Percentiles rank a stretch among this genome's conserved stretches.
These are phyloP conservation scores for Diaporthe caulivora DNA, from an alignment of 2,329 filamentous ascomycete species.

Conservation along the genomic window DNA sequence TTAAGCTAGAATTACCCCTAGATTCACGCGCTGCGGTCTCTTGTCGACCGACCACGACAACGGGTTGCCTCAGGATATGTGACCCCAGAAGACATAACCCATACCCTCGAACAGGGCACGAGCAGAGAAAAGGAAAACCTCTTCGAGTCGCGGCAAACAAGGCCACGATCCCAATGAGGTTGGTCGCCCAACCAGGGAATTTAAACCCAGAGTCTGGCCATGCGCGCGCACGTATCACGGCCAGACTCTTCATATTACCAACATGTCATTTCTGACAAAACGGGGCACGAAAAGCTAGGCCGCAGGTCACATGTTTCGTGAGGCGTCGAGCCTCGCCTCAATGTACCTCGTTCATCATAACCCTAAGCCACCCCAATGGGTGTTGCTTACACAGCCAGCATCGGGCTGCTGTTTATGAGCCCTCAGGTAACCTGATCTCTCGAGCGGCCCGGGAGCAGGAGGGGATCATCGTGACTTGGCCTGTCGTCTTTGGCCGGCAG, in stretches of 20 bases:
- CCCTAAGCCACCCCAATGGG: neutral
- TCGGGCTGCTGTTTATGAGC: neutral
- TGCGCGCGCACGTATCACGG: neutral
- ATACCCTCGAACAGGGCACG: no score
- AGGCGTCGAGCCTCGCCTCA: neutral
- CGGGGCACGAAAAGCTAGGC: conserved; percentile 20
- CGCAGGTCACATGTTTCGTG: conserved; percentile 13
- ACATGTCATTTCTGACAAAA: conserved; percentile 29
- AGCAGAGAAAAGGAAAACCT: conserved; percentile 1
- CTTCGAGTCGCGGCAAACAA: conserved; percentile 36
- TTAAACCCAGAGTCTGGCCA: conserved; percentile 33
- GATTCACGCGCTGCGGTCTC: neutral
- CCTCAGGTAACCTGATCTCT: neutral
- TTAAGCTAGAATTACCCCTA: neutral
- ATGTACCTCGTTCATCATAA: conserved; percentile 16
- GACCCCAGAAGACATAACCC: neutral
- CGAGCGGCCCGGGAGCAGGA: neutral
- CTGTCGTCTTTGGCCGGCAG: neutral
- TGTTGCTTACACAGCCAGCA: neutral
- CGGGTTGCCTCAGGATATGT: no score
- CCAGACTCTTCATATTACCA: conserved; percentile 14
- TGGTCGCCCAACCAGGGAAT: conserved; percentile 38
- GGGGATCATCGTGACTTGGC: neutral
- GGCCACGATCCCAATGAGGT: conserved; percentile 37
- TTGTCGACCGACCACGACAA: no score